Conservation (phyloP, 495 filamentous ascomycete species). For the Glutinoglossum americanum region DNA sequence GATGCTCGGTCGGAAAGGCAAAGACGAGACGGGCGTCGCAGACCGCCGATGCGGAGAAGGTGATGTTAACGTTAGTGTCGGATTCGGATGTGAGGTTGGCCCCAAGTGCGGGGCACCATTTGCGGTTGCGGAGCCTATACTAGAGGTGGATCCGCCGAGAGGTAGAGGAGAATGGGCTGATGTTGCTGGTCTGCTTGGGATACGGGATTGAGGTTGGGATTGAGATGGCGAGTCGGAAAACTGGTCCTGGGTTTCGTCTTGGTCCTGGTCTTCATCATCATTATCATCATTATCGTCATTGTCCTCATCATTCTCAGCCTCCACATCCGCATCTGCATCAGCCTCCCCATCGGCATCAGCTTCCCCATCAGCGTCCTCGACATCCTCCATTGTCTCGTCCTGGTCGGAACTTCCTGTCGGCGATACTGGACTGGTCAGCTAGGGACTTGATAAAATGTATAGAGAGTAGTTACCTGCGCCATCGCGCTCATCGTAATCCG, state of each 20-base stretch:
- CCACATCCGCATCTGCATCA: slow-evolving; percentile 28
- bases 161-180: slow-evolving; percentile 3
- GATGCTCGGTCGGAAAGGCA: slow-evolving; percentile 36
- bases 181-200: neutral
- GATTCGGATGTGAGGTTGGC: slow-evolving; percentile 20
- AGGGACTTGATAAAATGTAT: neutral
- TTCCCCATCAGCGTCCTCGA: slow-evolving; percentile 34
- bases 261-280: slow-evolving; percentile 37
- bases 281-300: slow-evolving; percentile 30
- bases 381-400: slow-evolving; percentile 45
- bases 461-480: slow-evolving; percentile 22
- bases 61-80: slow-evolving; percentile 18
- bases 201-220: neutral
- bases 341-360: slow-evolving; percentile 15
- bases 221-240: slow-evolving; percentile 4
- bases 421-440: slow-evolving; percentile 22
- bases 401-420: slow-evolving; percentile 49
- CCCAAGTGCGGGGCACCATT: slow-evolving; percentile 15
- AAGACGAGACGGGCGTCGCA: slow-evolving; percentile 18
- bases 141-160: slow-evolving; percentile 25
- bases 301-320: slow-evolving; percentile 27
- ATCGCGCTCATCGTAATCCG: slow-evolving; percentile 35
- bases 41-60: slow-evolving; percentile 22
- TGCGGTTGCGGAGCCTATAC: slow-evolving; percentile 24
- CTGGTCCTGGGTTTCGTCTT: slow-evolving; percentile 17